phyloP scores from a whole-genome alignment of 1,284 basidiomycete genomes.

The Inonotus obliquus region DNA sequence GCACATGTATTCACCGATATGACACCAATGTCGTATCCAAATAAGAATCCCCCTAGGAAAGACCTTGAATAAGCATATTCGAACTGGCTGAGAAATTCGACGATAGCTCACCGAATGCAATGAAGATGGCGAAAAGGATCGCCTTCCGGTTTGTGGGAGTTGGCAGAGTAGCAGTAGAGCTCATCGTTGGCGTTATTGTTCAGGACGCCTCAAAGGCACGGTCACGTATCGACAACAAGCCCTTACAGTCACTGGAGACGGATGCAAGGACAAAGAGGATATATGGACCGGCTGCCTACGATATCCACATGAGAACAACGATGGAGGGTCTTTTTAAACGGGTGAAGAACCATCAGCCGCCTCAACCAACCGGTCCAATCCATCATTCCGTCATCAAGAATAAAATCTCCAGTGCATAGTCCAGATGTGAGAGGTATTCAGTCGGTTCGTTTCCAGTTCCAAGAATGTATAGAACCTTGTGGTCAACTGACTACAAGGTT shows the following conservation, averaged over 20 bases:
- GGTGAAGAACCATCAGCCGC: neutral
- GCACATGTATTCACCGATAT: slow-evolving; percentile 40
- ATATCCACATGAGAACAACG: neutral
- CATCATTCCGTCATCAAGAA: neutral
- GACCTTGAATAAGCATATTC: slow-evolving; percentile 24
- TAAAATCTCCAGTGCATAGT: neutral
- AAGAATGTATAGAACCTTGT: neutral
- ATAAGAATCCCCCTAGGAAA: slow-evolving; percentile 37
- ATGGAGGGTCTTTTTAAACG: neutral
- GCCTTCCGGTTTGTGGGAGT: slow-evolving; percentile 52
- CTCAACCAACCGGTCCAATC: neutral
- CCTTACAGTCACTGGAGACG: neutral
- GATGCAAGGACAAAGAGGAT: neutral
- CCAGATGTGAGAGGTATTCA: neutral
- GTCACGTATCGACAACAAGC: neutral
- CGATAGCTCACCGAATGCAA: slow-evolving; percentile 38
- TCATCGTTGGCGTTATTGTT: neutral
- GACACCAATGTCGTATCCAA: slow-evolving; percentile 70
- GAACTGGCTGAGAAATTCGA: neutral
- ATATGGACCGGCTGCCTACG: neutral
- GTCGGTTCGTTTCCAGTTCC: neutral
- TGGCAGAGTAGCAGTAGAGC: neutral
- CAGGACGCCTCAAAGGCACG: neutral
- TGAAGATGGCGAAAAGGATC: slow-evolving; percentile 57
- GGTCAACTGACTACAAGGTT: slow-evolving; percentile 3